Conservation (phyloP, 164 flowering plant species). For the Akebia trifoliata region DNA sequence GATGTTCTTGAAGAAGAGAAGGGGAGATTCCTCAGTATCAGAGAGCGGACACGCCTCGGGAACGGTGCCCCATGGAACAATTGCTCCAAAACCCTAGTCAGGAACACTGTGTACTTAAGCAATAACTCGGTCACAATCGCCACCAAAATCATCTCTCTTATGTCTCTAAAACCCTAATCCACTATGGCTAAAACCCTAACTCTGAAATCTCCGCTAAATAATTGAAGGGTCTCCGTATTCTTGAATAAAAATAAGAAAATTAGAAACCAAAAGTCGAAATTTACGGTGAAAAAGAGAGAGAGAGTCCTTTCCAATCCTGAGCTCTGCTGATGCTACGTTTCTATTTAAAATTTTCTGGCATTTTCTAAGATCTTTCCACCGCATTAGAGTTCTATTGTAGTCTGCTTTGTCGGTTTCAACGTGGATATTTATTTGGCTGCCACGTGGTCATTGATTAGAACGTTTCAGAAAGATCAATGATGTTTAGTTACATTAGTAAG, state of each 20-base stretch:
- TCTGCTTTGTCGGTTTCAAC: too few species aligned
- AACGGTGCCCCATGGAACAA: slow-evolving; percentile 59
- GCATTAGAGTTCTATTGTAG: too few species aligned
- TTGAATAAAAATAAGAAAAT: not conserved
- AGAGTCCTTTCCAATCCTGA: not conserved
- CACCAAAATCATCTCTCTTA: slow-evolving; percentile 55
- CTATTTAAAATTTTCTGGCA: too few species aligned
- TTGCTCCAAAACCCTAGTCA: slow-evolving; percentile 53
- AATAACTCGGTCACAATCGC: slow-evolving; percentile 61
- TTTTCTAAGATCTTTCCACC: too few species aligned
- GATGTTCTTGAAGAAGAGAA: slow-evolving; percentile 34
- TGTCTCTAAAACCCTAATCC: not conserved
- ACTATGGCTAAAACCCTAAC: not conserved
- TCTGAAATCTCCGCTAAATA: not conserved
- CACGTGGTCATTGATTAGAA: too few species aligned
- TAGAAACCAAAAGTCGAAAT: slow-evolving; percentile 1
- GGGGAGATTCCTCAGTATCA: slow-evolving; percentile 52
- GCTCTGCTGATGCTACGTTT: not conserved
- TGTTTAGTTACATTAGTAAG: too few species aligned
- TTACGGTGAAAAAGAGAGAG: not conserved
- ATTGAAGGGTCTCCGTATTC: not conserved
- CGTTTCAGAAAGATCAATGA: too few species aligned
- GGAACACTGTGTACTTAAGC: slow-evolving; percentile 62
- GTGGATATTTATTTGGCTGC: too few species aligned
- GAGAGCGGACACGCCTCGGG: slow-evolving; percentile 59